These are phyloP conservation scores for Fistulifera pelliculosa DNA, from an alignment of 108 stramenopile species.

Conservation along the genomic window DNA sequence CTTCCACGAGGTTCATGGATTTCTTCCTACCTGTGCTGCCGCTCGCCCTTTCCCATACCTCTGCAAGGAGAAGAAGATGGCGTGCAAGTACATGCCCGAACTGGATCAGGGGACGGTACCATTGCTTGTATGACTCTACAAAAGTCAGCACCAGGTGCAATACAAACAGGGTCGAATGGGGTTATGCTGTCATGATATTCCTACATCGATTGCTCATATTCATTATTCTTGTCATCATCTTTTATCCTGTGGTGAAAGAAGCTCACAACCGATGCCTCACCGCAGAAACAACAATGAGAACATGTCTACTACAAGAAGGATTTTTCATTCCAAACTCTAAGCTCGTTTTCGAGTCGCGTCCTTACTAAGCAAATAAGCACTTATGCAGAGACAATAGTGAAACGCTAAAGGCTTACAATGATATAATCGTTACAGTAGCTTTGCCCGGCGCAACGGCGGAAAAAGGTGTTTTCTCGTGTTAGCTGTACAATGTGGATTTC, in stretches of 20 bases:
- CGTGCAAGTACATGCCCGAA: conserved; percentile 55
- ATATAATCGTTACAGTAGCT: too few relatives aligned
- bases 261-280: conserved; percentile 5
- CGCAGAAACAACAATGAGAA: conserved; percentile 8
- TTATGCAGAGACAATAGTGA: too few relatives aligned
- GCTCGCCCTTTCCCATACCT: conserved; percentile 54
- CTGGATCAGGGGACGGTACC: conserved; percentile 71
- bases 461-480: too few relatives aligned
- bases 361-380: too few relatives aligned
- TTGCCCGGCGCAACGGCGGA: too few relatives aligned
- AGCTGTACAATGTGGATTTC: too few relatives aligned
- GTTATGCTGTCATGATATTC: not conserved
- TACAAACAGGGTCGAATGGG: not conserved
- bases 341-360: too few relatives aligned
- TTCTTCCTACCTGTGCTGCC: conserved; percentile 80
- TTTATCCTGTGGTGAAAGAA: conserved; percentile 5
- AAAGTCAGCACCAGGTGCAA: conserved; percentile 2
- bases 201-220: conserved; percentile 4
- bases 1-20: conserved; percentile 71
- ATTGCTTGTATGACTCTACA: conserved; percentile 57
- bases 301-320: not conserved
- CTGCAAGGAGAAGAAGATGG: conserved; percentile 60
- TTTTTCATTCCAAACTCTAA: not conserved
- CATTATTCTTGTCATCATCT: conserved; percentile 2
- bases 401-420: too few relatives aligned